Percentiles rank a stretch among this genome's conserved stretches.
Evolutionary conservation across 1,139 yeast genomes (phyloP).

Genomic region (Hanseniaspora uvarum): DNA sequence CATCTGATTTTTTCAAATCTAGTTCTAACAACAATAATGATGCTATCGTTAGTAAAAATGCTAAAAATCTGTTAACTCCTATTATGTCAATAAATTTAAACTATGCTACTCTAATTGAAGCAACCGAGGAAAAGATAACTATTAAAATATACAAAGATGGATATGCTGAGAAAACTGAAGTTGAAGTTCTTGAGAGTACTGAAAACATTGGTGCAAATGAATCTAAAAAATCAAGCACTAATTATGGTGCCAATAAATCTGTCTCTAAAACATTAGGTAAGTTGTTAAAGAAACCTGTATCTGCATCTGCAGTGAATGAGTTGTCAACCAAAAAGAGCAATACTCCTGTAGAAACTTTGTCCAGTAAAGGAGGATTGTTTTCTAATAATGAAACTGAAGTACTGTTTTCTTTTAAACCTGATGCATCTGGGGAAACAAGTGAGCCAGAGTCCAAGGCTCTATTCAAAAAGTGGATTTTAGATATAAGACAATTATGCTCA

Average conservation of each 20-base stretch:
- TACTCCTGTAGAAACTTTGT: neutral
- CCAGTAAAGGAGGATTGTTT: neutral
- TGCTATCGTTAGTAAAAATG: conserved; percentile 21
- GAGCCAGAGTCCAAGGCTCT: conserved; percentile 31
- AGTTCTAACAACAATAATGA: conserved; percentile 22
- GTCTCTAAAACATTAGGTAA: conserved; percentile 11
- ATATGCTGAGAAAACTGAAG: neutral
- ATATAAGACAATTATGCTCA: conserved; percentile 36
- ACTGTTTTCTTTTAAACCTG: conserved; percentile 27
- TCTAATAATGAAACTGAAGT: conserved; percentile 16
- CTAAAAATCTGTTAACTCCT: conserved; percentile 29
- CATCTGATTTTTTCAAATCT: conserved; percentile 51
- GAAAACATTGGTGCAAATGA: conserved; percentile 32
- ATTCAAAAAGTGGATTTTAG: conserved; percentile 39
- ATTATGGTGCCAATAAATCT: neutral
- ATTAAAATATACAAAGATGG: conserved; percentile 23
- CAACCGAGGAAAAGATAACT: conserved; percentile 30
- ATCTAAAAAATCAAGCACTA: neutral
- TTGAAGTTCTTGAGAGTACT: conserved; percentile 27
- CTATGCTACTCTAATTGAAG: conserved; percentile 34
- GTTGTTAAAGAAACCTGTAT: conserved; percentile 12
- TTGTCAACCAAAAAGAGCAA: neutral
- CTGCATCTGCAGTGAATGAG: neutral
- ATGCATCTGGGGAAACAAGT: conserved; percentile 23
- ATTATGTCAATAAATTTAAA: conserved; percentile 36